These are phyloP conservation scores for Isochrysis galbana DNA, from an alignment of 78 protist genomes.

Conservation along the genomic window DNA sequence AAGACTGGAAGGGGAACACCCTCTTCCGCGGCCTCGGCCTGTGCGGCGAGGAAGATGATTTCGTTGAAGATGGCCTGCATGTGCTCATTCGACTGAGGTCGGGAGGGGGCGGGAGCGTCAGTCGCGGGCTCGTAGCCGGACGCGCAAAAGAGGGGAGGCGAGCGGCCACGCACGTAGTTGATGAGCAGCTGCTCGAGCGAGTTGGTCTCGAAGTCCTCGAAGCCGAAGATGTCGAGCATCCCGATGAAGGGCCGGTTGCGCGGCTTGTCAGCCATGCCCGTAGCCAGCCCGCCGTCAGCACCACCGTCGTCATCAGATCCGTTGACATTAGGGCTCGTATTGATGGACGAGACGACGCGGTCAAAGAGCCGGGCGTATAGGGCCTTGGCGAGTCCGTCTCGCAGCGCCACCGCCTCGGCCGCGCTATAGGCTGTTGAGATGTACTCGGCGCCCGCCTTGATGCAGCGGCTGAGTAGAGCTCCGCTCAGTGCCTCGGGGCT, in stretches of 20 bases:
- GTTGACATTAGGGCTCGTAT: background rate
- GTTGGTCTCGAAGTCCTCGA: background rate
- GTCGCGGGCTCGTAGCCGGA: too few relatives aligned
- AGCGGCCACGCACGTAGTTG: too few relatives aligned
- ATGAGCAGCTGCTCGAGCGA: slow-evolving; percentile 15
- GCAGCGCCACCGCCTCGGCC: background rate
- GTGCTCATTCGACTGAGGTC: background rate
- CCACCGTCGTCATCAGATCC: background rate
- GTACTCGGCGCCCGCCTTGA: background rate
- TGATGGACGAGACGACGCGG: background rate
- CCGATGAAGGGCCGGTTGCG: slow-evolving; percentile 8
- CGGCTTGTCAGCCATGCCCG: too few relatives aligned
- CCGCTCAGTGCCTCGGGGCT: background rate
- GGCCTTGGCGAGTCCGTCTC: background rate
- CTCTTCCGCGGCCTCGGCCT: background rate
- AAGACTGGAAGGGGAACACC: background rate
- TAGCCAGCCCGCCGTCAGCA: background rate
- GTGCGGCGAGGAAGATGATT: background rate
- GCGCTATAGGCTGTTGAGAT: background rate
- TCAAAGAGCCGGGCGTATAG: slow-evolving; percentile 17
- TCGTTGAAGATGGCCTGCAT: background rate
- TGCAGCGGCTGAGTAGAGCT: background rate
- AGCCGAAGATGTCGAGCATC: background rate
- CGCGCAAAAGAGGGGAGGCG: too few relatives aligned
- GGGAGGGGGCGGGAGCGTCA: too few relatives aligned